These are phyloP conservation scores for Zygosaccharomyces rouxii DNA, from an alignment of 805 yeast species.

Conservation along the genomic window DNA sequence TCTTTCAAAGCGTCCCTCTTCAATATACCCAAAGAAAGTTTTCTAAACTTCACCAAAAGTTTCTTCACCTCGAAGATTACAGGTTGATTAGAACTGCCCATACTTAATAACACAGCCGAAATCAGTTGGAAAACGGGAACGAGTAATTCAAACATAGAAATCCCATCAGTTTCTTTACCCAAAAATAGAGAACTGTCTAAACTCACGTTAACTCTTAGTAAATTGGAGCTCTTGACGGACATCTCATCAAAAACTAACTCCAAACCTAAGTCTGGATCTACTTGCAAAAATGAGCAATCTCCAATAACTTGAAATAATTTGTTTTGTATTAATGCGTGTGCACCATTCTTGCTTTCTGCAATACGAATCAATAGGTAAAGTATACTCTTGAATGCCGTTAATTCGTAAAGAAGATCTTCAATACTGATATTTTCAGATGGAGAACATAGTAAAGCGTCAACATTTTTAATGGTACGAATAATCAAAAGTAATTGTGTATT, in stretches of 20 bases:
- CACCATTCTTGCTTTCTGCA: constrained; percentile 73
- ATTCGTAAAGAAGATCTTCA: constrained; percentile 61
- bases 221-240: constrained; percentile 28
- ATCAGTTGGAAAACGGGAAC: constrained; percentile 73
- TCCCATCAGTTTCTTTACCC: constrained; percentile 27
- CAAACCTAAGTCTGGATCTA: constrained; percentile 79
- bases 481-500: constrained; percentile 63
- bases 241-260: constrained; percentile 44
- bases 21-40: constrained; percentile 56
- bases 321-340: constrained; percentile 67
- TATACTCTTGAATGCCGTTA: constrained; percentile 71
- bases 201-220: constrained; percentile 44
- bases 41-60: constrained; percentile 49
- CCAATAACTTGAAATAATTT: constrained; percentile 63
- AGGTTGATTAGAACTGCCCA: constrained; percentile 69
- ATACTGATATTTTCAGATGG: constrained; percentile 40
- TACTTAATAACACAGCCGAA: constrained; percentile 59
- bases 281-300: constrained; percentile 49
- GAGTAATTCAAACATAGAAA: constrained; percentile 63
- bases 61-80: constrained; percentile 50
- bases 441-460: constrained; percentile 56
- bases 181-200: constrained; percentile 48
- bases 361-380: constrained; percentile 66
- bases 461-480: constrained; percentile 60
- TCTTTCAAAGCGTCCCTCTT: constrained; percentile 48